phyloP scores from a whole-genome alignment of 108 stramenopile species.

The Seminavis robusta region DNA sequence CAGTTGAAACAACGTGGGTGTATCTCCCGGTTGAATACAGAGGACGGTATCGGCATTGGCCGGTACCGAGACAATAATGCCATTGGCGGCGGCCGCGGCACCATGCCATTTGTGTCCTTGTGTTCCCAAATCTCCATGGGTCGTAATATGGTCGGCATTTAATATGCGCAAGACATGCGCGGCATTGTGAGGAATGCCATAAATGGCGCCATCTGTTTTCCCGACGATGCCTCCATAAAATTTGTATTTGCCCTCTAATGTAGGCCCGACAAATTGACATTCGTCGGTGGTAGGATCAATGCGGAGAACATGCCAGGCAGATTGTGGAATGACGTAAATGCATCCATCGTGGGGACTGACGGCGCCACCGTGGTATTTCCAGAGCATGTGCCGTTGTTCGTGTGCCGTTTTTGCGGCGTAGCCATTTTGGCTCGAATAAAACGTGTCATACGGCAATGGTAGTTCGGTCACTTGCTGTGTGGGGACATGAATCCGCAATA shows the following conservation, averaged over 20 bases:
- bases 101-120: conserved; percentile 90
- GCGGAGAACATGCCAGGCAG: conserved; percentile 57
- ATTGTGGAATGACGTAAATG: conserved; percentile 86
- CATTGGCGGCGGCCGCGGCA: conserved; percentile 51
- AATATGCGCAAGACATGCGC: conserved; percentile 32
- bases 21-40: conserved; percentile 43
- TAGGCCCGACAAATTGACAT: conserved; percentile 52
- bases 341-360: conserved; percentile 63
- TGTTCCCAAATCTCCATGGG: conserved; percentile 59
- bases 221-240: conserved; percentile 89
- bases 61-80: conserved; percentile 73
- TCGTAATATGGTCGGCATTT: conserved; percentile 43
- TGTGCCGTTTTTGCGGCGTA: conserved; percentile 15
- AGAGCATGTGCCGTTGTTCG: conserved; percentile 37
- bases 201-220: conserved; percentile 72
- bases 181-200: conserved; percentile 80
- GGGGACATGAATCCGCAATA: conserved; percentile 66
- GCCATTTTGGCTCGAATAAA: conserved; percentile 20
- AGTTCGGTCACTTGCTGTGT: conserved; percentile 55
- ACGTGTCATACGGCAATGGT: conserved; percentile 64
- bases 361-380: conserved; percentile 89
- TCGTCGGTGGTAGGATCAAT: conserved; percentile 70
- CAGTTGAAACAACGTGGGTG: conserved; percentile 8
- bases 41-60: conserved; percentile 77
- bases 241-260: conserved; percentile 67